Evolutionary conservation across 495 filamentous ascomycete species (phyloP).

Genomic region (Penicillium chermesinum): DNA sequence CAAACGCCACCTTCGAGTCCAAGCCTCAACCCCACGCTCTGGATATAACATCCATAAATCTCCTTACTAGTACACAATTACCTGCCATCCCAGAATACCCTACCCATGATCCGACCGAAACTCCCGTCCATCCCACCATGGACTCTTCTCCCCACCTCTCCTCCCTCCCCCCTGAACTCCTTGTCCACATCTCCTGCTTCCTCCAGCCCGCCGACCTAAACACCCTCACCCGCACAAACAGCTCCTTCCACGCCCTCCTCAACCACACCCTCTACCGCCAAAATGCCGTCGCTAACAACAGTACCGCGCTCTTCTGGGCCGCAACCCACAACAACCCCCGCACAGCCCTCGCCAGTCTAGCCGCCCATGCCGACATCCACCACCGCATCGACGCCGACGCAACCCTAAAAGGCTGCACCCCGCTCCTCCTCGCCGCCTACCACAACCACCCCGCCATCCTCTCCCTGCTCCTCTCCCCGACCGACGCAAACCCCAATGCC

Average conservation of each 20-base stretch:
- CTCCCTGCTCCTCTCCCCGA: constrained; percentile 10
- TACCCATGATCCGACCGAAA: background rate
- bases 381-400: constrained; percentile 6
- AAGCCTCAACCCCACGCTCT: background rate
- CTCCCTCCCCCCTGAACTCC: constrained; percentile 13
- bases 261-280: constrained; percentile 13
- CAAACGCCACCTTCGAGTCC: no score
- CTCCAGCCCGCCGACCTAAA: constrained; percentile 12
- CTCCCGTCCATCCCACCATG: constrained; percentile 4
- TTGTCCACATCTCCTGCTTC: constrained; percentile 11
- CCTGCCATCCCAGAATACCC: constrained; percentile 1
- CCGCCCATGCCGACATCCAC: constrained; percentile 14
- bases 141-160: background rate
- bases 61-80: no score
- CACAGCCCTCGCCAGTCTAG: constrained; percentile 10
- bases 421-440: constrained; percentile 17
- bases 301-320: constrained; percentile 14
- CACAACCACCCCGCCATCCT: constrained; percentile 11
- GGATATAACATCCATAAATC: no score
- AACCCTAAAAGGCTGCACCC: constrained; percentile 14
- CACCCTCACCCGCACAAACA: constrained; percentile 11
- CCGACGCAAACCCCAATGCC: constrained; percentile 14
- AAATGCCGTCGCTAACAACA: constrained; percentile 1
- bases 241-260: constrained; percentile 11
- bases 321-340: constrained; percentile 7